These are phyloP conservation scores for Cruciata laevipes DNA, from an alignment of 257 asterid species.

Conservation along the genomic window DNA sequence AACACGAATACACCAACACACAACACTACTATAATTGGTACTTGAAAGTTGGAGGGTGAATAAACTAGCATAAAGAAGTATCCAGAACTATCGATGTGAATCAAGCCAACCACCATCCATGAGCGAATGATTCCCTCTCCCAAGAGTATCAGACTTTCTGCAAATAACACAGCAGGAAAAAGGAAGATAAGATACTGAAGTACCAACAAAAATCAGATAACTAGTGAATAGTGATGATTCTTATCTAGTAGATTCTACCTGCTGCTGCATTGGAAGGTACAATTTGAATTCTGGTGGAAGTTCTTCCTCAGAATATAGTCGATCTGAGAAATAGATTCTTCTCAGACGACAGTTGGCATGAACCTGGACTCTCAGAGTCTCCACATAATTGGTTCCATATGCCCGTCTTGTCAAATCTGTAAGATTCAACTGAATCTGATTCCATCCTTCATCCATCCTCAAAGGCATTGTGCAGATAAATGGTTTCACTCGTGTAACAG, in stretches of 20 bases:
- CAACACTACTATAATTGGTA: background rate
- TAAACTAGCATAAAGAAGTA: no score
- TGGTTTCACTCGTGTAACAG: constrained; percentile 85
- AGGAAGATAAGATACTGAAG: background rate
- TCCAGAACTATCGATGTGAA: background rate
- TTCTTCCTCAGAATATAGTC: constrained; percentile 92
- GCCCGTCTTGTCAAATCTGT: constrained; percentile 85
- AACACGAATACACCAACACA: background rate
- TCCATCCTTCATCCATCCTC: constrained; percentile 94
- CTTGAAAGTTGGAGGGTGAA: background rate
- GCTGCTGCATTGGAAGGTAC: constrained; percentile 98
- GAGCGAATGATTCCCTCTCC: background rate
- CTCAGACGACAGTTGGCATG: constrained; percentile 90
- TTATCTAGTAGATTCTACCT: constrained; percentile 30
- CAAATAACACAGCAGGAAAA: background rate
- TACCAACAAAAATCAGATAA: background rate
- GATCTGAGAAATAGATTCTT: constrained; percentile 89
- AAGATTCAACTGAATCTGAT: constrained; percentile 86
- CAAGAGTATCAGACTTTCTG: constrained; percentile 15
- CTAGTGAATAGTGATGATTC: background rate
- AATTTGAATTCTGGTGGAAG: constrained; percentile 96
- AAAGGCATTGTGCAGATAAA: constrained; percentile 93
- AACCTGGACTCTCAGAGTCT: constrained; percentile 88
- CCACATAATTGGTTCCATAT: constrained; percentile 90
- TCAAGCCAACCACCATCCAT: constrained; percentile 1